Base-by-base conservation (phyloP, 352 stramenopile species). In the Pythium rishiriense region DNA sequence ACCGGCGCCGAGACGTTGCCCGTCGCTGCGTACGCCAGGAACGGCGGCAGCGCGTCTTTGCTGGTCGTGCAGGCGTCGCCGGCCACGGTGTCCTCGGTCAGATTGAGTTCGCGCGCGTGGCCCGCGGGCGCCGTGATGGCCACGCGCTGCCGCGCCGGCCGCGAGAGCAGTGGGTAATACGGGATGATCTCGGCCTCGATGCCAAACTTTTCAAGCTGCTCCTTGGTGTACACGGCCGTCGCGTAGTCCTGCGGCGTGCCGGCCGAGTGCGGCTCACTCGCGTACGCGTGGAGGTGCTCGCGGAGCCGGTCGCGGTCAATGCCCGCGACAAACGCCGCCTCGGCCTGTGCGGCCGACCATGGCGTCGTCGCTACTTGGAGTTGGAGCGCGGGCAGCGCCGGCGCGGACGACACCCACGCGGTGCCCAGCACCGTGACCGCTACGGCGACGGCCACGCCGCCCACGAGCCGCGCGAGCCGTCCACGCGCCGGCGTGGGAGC, bases 11-110 rank as follows among this genome's bases (percentile, higher is more conserved):
- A 85, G 35, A 95, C 74, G 59, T 91, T 82, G 5, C 90, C 91
- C 2, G 81, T 82, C 1, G 83, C 83, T 3, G 83, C 78, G 72
- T 97, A 97, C 8, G 83, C 89, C 50, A 96, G 66, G 66, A 90
- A 97, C 11, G 87, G 79, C 59, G 76, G 89, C 62, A 83, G 71
- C 58, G 75, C 87, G 41, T 79, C 73, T 58, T 71, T 62, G 58
- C 64, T 77, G 60, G 58, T 90, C 45, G 71, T 81, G 48, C 94
- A 87, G 17, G 82, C 60, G 52, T 94, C 87, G 21, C 88, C 85
- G 4, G 65, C 64, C 4, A 97, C 66, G 8, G 51, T 52, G 2
- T 70, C 79, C 37, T 88, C 73, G 10, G 80, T 95, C 22, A 96
- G 47, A 37, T 94, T 74, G 25, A 83, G 65, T 25, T 72, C 71